These are phyloP conservation scores for Ajuga reptans DNA, from an alignment of 305 asterid genomes.

Conservation along the genomic window DNA sequence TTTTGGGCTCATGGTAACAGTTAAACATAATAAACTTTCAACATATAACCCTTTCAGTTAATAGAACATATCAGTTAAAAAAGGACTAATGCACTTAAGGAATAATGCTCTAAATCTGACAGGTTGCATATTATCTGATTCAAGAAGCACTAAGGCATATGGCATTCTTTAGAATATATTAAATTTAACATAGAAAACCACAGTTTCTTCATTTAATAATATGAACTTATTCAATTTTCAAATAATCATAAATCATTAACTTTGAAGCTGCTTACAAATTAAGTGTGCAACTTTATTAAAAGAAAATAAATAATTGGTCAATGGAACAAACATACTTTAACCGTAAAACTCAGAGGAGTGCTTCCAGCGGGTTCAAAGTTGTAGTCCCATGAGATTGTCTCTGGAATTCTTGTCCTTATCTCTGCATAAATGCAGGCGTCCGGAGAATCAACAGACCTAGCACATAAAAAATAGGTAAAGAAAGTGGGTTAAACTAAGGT, in stretches of 20 bases:
- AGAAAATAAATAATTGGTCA: not conserved
- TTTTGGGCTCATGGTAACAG: not conserved
- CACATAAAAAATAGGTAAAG: constrained; percentile 18
- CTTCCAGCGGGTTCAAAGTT: constrained; percentile 93
- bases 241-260: not conserved
- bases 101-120: not conserved
- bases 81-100: not conserved
- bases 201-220: not conserved
- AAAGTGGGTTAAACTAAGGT: not conserved
- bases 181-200: not conserved
- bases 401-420: constrained; percentile 83
- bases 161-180: not conserved
- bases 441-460: constrained; percentile 73
- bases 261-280: not conserved
- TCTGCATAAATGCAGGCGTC: constrained; percentile 79
- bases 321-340: constrained; percentile 47
- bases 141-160: not conserved
- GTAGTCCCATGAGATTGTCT: constrained; percentile 89
- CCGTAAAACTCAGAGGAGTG: constrained; percentile 80
- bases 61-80: not conserved
- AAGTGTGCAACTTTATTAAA: not conserved
- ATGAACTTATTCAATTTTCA: not conserved
- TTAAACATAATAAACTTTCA: not conserved
- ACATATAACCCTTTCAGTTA: not conserved
- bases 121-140: not conserved